phyloP scores from a whole-genome alignment of 352 stramenopile genomes.

The Globisporangium middletonii region DNA sequence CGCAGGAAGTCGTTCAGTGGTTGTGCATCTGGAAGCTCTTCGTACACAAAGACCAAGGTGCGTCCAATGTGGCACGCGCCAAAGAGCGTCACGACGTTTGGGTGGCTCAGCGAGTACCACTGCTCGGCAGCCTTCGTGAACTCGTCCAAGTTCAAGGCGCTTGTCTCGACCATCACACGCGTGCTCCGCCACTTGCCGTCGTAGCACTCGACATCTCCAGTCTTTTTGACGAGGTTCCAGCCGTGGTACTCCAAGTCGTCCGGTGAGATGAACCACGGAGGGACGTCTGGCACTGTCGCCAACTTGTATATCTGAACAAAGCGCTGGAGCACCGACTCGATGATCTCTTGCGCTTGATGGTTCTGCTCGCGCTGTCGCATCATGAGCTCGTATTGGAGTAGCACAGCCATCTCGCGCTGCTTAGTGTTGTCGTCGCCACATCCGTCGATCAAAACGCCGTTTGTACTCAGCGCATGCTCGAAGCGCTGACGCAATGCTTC shows the following conservation, averaged over 20 bases:
- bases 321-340: no score
- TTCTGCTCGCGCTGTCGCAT: neutral
- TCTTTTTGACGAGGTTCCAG: slow-evolving; percentile 1
- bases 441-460: neutral
- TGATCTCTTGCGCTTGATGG: no score
- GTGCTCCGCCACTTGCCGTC: slow-evolving; percentile 1
- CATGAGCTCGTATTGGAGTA: neutral
- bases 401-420: neutral
- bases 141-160: no score
- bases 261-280: neutral
- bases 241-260: neutral
- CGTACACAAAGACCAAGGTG: slow-evolving; percentile 2
- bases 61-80: no score
- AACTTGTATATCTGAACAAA: neutral
- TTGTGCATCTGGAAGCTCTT: neutral
- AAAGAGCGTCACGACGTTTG: neutral
- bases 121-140: neutral
- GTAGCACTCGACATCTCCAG: neutral
- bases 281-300: neutral
- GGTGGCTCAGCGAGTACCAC: neutral
- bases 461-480: neutral
- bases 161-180: neutral
- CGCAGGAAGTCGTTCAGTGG: slow-evolving; percentile 2
- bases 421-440: no score
- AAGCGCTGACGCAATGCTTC: neutral